Evolutionary conservation across 208 protist species (phyloP).

Genomic region (Trypanosoma caninum): DNA sequence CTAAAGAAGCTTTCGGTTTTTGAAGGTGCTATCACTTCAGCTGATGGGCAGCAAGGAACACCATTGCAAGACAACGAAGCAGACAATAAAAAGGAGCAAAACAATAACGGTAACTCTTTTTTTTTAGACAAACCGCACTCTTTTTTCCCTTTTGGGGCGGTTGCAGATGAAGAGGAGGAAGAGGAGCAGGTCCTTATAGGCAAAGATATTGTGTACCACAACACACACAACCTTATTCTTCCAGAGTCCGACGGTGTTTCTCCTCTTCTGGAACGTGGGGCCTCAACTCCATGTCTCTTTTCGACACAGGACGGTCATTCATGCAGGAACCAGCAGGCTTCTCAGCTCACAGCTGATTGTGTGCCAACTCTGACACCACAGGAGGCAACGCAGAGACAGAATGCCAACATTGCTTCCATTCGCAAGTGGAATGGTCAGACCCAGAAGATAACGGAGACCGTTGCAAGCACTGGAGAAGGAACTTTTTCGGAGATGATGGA

Average conservation of each 20-base stretch:
- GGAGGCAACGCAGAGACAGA: constrained; percentile 26
- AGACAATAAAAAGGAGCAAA: neutral
- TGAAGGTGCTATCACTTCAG: neutral
- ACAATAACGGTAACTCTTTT: too few relatives aligned
- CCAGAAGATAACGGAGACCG: neutral
- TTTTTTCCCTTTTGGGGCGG: neutral
- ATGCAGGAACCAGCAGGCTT: neutral
- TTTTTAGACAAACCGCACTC: neutral
- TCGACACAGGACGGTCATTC: neutral
- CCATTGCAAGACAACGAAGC: neutral
- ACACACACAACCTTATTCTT: neutral
- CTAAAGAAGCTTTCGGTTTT: neutral
- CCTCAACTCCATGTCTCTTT: constrained; percentile 5
- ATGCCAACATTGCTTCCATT: constrained; percentile 7
- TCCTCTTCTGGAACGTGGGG: neutral
- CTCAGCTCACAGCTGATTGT: constrained; percentile 6
- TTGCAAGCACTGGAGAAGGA: neutral
- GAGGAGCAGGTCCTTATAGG: constrained; percentile 1
- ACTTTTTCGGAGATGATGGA: constrained; percentile 24
- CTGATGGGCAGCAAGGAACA: neutral
- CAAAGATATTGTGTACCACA: neutral
- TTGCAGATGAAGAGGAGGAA: neutral
- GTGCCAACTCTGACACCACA: constrained; percentile 31
- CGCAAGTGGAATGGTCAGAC: neutral
- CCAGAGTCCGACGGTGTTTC: neutral